Percentiles rank a stretch among this genome's conserved stretches.
Conservation (phyloP, 805 yeast species). For the Isabelozyma gotoi region DNA sequence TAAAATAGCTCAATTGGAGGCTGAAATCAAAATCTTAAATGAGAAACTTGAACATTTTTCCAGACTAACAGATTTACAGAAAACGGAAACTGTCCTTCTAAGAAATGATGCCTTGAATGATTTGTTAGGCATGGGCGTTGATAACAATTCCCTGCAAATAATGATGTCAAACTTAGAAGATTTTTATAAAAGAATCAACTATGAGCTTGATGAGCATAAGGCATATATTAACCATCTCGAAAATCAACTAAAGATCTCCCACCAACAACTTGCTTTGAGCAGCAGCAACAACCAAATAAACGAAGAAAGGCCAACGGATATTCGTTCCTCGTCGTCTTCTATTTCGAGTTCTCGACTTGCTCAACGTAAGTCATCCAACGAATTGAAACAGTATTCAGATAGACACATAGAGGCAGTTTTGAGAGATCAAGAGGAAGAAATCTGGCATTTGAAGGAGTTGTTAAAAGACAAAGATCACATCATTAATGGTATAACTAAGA, state of each 20-base stretch:
- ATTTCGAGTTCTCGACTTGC: not conserved
- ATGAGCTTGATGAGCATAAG: conserved; percentile 59
- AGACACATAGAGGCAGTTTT: conserved; percentile 33
- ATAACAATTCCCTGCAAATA: conserved; percentile 34
- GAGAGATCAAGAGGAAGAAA: conserved; percentile 66
- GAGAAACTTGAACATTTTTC: conserved; percentile 71
- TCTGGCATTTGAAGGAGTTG: conserved; percentile 59
- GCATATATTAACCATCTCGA: conserved; percentile 63
- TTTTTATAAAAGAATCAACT: conserved; percentile 43
- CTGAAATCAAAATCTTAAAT: conserved; percentile 64
- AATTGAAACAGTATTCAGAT: not conserved
- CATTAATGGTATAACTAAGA: conserved; percentile 68
- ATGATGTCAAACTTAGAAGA: conserved; percentile 50
- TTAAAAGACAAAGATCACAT: conserved; percentile 75
- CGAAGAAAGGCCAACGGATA: no score
- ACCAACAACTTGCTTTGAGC: conserved; percentile 14
- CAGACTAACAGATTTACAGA: conserved; percentile 60
- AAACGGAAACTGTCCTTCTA: conserved; percentile 54
- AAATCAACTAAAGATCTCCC: conserved; percentile 41
- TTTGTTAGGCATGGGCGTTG: conserved; percentile 47
- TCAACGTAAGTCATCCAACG: not conserved
- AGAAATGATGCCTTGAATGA: conserved; percentile 61
- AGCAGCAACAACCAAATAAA: not conserved
- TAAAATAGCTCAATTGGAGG: conserved; percentile 34
- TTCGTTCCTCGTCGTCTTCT: not conserved